A percentile compares a stretch with the other conserved stretches of the same genome.
These are phyloP conservation scores for Mentha longifolia DNA, from an alignment of 257 asterid genomes.

Conservation along the genomic window DNA sequence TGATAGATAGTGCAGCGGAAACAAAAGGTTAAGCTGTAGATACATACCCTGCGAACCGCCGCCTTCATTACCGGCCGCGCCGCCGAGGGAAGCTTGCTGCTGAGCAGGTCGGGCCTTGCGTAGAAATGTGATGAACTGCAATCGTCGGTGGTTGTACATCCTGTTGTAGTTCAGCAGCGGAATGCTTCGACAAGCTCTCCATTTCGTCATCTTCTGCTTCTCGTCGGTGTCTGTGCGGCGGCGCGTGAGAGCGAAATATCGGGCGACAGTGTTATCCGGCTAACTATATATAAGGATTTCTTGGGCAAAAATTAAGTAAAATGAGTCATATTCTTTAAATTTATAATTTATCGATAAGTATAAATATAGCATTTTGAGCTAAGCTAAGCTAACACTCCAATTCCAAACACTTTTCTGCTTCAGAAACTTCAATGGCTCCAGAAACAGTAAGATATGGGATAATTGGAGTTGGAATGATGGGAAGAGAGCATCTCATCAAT, in stretches of 20 bases:
- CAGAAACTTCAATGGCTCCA: conserved; percentile 20
- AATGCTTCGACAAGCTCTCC: conserved; percentile 45
- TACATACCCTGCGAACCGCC: conserved; percentile 65
- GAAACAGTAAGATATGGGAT: conserved; percentile 66
- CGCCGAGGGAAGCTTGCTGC: conserved; percentile 53
- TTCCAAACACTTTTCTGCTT: not conserved
- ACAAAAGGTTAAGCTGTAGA: conserved; percentile 20
- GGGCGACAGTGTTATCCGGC: not conserved
- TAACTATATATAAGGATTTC: not conserved
- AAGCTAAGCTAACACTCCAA: not conserved
- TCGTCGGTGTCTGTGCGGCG: conserved; percentile 8
- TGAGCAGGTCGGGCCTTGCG: conserved; percentile 60
- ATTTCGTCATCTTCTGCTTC: conserved; percentile 55
- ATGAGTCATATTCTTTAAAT: too few species aligned
- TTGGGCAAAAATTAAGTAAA: not conserved
- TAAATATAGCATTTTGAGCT: too few species aligned
- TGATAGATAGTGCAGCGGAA: not conserved
- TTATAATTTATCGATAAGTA: too few species aligned
- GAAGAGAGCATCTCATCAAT: conserved; percentile 90
- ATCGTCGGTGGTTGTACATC: conserved; percentile 44
- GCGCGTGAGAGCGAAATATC: conserved; percentile 25
- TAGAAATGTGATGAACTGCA: conserved; percentile 60
- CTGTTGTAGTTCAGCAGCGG: conserved; percentile 41
- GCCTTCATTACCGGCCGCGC: conserved; percentile 42
- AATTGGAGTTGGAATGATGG: conserved; percentile 99